Base-by-base conservation (phyloP, 2,329 filamentous ascomycete species). In the Dryadomyces quercivorus region DNA sequence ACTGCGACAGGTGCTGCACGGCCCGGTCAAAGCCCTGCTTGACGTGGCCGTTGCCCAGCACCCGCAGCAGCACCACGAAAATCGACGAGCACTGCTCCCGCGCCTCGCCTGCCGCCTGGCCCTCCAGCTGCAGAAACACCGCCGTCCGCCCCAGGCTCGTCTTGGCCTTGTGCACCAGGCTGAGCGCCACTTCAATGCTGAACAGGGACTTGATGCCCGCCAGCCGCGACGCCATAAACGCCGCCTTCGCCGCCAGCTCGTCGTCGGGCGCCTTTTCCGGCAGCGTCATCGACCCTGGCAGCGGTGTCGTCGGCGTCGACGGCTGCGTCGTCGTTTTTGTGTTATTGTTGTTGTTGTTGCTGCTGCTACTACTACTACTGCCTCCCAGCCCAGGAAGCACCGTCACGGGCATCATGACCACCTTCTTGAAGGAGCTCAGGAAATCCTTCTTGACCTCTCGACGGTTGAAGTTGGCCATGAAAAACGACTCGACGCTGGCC, bases 401-500 rank as follows among this genome's bases (percentile, higher is more conserved):
- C 52, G 88, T 95, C 50, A 98, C 92, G 2, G 93, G 93, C 84
- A 95, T 94, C 91, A 98, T 96, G 60, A 98, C 88, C 9, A 98
- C 93, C 68, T 97, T 97, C 65, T 90, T 96, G 75, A 98, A 98
- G 0, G 91, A 95, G 48, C 85, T 93, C 58, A 98, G 67, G 63
- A 98, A 98, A 66, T 98, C 93, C 61, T 90, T 88, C 71, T 98
- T 98, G 59, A 94, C 93, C 1, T 90, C 93, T 66, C 95, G 90
- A 26, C 93, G 81, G 65, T 92, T 96, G 64, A 97, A 82, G 66
- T 90, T 96, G 22, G 86, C 86, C 92, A 97, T 96, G 71, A 90
- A 93, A 65, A 94, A 95, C 0, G 88, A 93, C 69, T 98, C 93
- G 0, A 88, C 84, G 2, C 85, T 87, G 16, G 88, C 90, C 61